phyloP scores from a whole-genome alignment of 495 filamentous ascomycete species.

The Penicillium turbatum region DNA sequence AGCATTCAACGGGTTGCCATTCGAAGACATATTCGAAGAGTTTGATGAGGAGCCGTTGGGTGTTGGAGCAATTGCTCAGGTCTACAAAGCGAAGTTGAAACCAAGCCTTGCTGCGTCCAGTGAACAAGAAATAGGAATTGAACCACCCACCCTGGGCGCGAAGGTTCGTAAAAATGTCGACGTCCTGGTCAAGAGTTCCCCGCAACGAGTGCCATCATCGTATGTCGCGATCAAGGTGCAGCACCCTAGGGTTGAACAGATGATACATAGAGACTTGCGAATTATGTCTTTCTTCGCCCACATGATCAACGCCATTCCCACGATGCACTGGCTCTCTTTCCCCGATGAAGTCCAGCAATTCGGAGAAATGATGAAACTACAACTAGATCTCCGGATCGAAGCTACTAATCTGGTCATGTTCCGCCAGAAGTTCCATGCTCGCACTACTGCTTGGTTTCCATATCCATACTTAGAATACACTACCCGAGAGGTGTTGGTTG shows the following conservation, averaged over 20 bases:
- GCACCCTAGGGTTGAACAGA: conserved; percentile 85
- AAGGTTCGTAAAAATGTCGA: conserved; percentile 79
- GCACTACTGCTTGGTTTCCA: conserved; percentile 92
- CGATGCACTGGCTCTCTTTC: conserved; percentile 95
- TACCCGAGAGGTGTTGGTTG: conserved; percentile 86
- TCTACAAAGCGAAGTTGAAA: conserved; percentile 93
- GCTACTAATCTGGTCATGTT: conserved; percentile 85
- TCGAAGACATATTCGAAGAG: conserved; percentile 94
- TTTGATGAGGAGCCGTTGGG: conserved; percentile 89
- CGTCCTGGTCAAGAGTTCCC: conserved; percentile 76
- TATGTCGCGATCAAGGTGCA: conserved; percentile 97
- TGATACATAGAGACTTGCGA: conserved; percentile 79
- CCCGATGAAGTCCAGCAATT: conserved; percentile 94
- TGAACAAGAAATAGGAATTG: conserved; percentile 49
- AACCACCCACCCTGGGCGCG: conserved; percentile 53
- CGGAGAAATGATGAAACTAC: conserved; percentile 96
- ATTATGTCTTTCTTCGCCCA: conserved; percentile 95
- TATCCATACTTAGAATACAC: conserved; percentile 89
- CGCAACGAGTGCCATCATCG: conserved; percentile 78
- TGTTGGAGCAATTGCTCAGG: conserved; percentile 95
- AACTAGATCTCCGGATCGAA: conserved; percentile 94
- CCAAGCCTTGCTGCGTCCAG: conserved; percentile 63
- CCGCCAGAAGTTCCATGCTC: conserved; percentile 81
- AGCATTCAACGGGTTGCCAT: conserved; percentile 74
- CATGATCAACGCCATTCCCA: conserved; percentile 80